Evolutionary conservation across 441 rosid genomes (phyloP).

Genomic region (Eruca vesicaria): DNA sequence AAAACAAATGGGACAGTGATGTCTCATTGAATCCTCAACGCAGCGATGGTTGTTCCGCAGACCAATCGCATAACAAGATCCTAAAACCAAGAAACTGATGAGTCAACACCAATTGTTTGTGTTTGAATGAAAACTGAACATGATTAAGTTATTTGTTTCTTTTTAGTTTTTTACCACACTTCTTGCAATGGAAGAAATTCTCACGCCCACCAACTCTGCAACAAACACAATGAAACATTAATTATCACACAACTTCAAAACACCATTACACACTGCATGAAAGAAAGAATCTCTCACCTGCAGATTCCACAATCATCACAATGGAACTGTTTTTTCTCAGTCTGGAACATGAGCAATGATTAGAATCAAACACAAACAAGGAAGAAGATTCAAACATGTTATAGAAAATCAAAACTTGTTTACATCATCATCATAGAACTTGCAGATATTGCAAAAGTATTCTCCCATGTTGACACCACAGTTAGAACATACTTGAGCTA

Average conservation of each 20-base stretch:
- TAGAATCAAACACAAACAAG: background rate
- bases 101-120: background rate
- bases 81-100: conserved; percentile 35
- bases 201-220: conserved; percentile 85
- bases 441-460: conserved; percentile 83
- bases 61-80: conserved; percentile 70
- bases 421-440: conserved; percentile 93
- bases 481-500: conserved; percentile 75
- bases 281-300: conserved; percentile 46
- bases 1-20: conserved; percentile 92
- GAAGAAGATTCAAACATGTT: background rate
- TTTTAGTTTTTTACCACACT: conserved; percentile 68
- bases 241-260: background rate
- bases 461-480: conserved; percentile 97
- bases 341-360: conserved; percentile 40
- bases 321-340: conserved; percentile 77
- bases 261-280: background rate
- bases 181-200: conserved; percentile 85
- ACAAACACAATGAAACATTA: background rate
- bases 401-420: background rate
- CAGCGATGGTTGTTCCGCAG: conserved; percentile 79
- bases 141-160: background rate
- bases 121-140: conserved; percentile 6
- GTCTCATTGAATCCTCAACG: conserved; percentile 92
- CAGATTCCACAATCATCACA: conserved; percentile 97